These are phyloP conservation scores for Scutellaria baicalensis DNA, from an alignment of 257 asterid genomes.

Conservation along the genomic window DNA sequence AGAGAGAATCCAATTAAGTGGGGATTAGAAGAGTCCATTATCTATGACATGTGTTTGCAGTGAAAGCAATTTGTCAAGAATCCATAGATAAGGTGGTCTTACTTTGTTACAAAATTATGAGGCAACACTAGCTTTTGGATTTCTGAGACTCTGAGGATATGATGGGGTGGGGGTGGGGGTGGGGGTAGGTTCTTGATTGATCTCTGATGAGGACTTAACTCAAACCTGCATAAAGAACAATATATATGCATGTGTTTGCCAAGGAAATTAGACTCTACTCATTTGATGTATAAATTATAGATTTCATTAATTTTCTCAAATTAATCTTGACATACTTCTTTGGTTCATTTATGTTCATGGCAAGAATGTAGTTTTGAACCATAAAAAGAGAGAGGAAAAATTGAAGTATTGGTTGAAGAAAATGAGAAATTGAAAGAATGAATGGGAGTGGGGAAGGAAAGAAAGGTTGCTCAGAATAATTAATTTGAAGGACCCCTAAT, in stretches of 20 bases:
- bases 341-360: no score
- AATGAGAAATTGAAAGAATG: neutral
- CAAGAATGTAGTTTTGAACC: neutral
- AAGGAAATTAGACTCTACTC: neutral
- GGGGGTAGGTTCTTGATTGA: neutral
- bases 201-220: neutral
- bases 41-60: neutral
- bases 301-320: no score
- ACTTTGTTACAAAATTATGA: neutral
- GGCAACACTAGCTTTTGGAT: neutral
- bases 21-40: neutral
- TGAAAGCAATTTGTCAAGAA: constrained; percentile 6
- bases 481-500: neutral
- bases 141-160: neutral
- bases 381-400: neutral
- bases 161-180: neutral
- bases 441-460: neutral
- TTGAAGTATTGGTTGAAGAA: neutral
- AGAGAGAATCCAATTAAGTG: neutral
- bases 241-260: neutral
- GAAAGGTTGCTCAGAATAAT: neutral
- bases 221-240: neutral
- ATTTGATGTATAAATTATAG: no score
- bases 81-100: constrained; percentile 5
- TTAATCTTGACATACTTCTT: no score